A percentile compares a stretch with the other conserved stretches of the same genome.
These are phyloP conservation scores for Backusella australiensis DNA, from an alignment of 192 early-diverging fungal genomes.

Conservation along the genomic window DNA sequence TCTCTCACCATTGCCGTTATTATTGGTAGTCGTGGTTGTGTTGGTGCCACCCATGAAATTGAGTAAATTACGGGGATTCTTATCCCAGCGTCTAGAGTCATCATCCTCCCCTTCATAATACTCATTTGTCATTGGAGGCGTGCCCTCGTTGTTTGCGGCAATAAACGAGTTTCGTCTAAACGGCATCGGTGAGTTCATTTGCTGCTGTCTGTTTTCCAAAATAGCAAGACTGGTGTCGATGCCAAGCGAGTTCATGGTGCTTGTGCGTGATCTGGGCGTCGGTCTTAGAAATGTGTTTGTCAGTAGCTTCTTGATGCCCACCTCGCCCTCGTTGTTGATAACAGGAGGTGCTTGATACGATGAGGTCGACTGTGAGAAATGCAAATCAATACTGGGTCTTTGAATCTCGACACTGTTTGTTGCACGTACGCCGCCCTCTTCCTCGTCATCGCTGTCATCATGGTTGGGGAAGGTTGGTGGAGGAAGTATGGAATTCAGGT, in stretches of 20 bases:
- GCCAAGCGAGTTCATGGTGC: slow-evolving; percentile 23
- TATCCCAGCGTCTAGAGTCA: slow-evolving; percentile 38
- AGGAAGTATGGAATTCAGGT: not conserved
- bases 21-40: too few relatives aligned
- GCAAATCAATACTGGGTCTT: slow-evolving; percentile 8
- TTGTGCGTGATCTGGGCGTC: slow-evolving; percentile 28
- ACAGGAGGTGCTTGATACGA: not conserved
- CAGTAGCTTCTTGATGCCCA: slow-evolving; percentile 15
- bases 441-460: slow-evolving; percentile 4
- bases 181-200: slow-evolving; percentile 19
- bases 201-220: slow-evolving; percentile 9
- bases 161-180: slow-evolving; percentile 29
- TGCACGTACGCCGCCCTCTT: not conserved
- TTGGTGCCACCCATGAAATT: slow-evolving; percentile 27
- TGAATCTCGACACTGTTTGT: slow-evolving; percentile 12
- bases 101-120: slow-evolving; percentile 55
- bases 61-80: slow-evolving; percentile 29
- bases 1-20: slow-evolving; percentile 11
- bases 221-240: slow-evolving; percentile 20
- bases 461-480: slow-evolving; percentile 2
- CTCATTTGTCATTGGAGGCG: slow-evolving; percentile 13
- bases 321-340: not conserved
- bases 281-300: slow-evolving; percentile 17
- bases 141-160: slow-evolving; percentile 13
- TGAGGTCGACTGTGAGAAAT: slow-evolving; percentile 11